A percentile compares a stretch with the other conserved stretches of the same genome.
Conservation (phyloP, 495 filamentous ascomycete genomes). For the Aspergillus ostianus region DNA sequence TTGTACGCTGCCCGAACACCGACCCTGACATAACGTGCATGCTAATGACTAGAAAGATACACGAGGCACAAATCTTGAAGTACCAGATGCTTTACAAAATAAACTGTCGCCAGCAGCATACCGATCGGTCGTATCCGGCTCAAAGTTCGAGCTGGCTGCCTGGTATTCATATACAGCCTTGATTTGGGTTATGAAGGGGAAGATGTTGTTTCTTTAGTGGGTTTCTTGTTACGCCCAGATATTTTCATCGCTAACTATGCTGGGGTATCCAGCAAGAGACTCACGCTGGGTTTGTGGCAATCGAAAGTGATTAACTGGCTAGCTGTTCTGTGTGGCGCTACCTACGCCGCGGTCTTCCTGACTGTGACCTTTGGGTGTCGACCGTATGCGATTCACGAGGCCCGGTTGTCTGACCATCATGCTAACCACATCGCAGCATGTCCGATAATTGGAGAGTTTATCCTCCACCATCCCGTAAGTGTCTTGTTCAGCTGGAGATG, state of each 20-base stretch:
- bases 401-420: not conserved
- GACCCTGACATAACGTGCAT: not conserved
- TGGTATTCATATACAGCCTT: slow-evolving; percentile 7
- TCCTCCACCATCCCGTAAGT: slow-evolving; percentile 4
- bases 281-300: slow-evolving; percentile 5
- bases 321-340: not conserved
- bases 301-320: slow-evolving; percentile 1
- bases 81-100: not conserved
- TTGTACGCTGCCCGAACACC: not conserved
- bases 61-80: not conserved
- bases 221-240: not conserved
- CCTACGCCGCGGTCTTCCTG: not conserved
- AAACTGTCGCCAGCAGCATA: not conserved
- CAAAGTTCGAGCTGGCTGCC: slow-evolving; percentile 1
- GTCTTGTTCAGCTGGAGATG: not conserved
- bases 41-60: not conserved
- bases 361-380: slow-evolving; percentile 6
- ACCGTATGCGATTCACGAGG: not conserved
- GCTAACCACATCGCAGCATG: not conserved
- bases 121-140: not conserved
- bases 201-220: slow-evolving; percentile 5
- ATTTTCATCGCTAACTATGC: not conserved
- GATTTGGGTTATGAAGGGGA: slow-evolving; percentile 9
- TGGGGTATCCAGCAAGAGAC: not conserved
- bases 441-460: slow-evolving; percentile 6